Evolutionary conservation across 371 early-diverging fungal genomes (phyloP).

Genomic region (Mucor irregularis): DNA sequence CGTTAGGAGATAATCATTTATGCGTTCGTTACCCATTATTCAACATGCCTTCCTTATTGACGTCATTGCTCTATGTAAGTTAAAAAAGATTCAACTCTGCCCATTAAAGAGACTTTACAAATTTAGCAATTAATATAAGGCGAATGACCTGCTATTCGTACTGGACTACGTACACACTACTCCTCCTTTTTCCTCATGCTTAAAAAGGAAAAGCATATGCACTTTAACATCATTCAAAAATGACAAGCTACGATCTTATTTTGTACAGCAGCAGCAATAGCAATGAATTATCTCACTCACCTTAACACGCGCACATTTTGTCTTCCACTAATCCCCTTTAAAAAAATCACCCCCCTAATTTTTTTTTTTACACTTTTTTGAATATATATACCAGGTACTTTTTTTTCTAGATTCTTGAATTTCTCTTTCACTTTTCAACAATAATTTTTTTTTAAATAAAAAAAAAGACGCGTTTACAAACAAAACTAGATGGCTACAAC

Average conservation of each 20-base stretch:
- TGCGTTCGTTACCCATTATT: too few relatives aligned
- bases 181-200: too few relatives aligned
- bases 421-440: background rate
- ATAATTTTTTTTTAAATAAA: background rate
- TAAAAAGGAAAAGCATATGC: constrained; percentile 7
- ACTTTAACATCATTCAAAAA: constrained; percentile 11
- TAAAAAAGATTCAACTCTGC: too few relatives aligned
- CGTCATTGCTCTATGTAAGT: too few relatives aligned
- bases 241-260: constrained; percentile 16
- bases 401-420: background rate
- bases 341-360: background rate
- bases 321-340: constrained; percentile 3
- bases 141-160: too few relatives aligned
- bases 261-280: too few relatives aligned
- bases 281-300: background rate
- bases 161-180: too few relatives aligned
- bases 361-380: constrained; percentile 1
- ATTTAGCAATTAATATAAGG: too few relatives aligned
- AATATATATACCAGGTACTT: constrained; percentile 2
- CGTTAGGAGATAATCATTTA: too few relatives aligned
- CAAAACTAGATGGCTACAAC: background rate
- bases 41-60: too few relatives aligned
- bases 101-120: too few relatives aligned
- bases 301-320: background rate
- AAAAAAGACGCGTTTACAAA: background rate